Evolutionary conservation across 805 yeast genomes (phyloP), one percentile per base, ranked within the genome.

Genomic region (Suhomyces kilbournensis): DNA sequence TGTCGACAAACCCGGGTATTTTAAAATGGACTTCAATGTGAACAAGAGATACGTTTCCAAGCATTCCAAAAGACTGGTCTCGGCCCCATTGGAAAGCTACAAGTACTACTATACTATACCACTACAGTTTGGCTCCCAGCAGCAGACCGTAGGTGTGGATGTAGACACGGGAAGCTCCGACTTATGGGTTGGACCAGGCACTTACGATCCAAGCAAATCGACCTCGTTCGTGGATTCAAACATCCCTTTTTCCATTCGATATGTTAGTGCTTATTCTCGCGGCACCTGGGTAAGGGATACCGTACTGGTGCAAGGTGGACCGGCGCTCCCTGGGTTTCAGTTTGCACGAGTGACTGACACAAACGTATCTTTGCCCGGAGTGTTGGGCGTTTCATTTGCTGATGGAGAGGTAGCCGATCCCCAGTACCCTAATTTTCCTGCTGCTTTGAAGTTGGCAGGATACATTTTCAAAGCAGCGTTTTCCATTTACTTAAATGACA

Each of bases 361-460:
- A 2, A 39, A 51, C 20, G 55, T 52, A 22, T 19, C 32, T 10
- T 51, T 48, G 38, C 53, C 53, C 25, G 59, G 59, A 32, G 42
- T 56, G 28, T 50, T 56, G 28, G 59, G 59, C 32, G 47, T 56
- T 45, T 51, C 25, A 14, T 35, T n/a, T 20, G n/a, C 17, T 6
- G 32, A 15, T 15, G 43, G 32, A 19, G 48, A 46, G 20, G 14
- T 40, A 3, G 23, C 19, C 22, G 19, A 32, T 22, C 43, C 15
- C 19, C 34, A 8, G 14, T 52, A 52, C 25, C 46, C 47, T 3
- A 59, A 58, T 46, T 47, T 68, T 26, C 60, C 70, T 12, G 50
- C 56, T 10, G 56, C 55, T 5, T 48, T 71, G 44, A 57, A 70
- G 56, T 50, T 60, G 6, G 69, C 63, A 12, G 74, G 72, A 3